Percentiles rank a stretch among this genome's conserved stretches.
phyloP scores from a whole-genome alignment of 116 monocot genomes.

The Posidonia oceanica region DNA sequence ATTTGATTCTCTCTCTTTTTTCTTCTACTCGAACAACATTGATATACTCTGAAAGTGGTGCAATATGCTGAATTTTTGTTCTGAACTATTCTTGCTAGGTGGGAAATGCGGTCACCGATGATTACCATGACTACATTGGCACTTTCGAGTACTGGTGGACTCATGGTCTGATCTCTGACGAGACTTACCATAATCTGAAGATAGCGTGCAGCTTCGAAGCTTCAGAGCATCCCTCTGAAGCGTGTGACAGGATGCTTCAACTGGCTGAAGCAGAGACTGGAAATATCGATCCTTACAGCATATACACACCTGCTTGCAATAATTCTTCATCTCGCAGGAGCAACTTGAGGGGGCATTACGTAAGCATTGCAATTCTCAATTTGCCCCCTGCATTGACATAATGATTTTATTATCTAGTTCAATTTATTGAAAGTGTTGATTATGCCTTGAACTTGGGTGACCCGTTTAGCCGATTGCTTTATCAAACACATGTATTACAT shows the following conservation, averaged over 20 bases:
- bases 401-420: too few relatives aligned
- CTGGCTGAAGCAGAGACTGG: constrained; percentile 42
- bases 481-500: too few relatives aligned
- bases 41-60: too few relatives aligned
- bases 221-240: constrained; percentile 46
- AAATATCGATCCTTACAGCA: constrained; percentile 86
- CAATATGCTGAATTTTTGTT: not conserved
- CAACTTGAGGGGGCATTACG: constrained; percentile 50
- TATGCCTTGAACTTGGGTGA: too few relatives aligned
- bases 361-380: constrained; percentile 23
- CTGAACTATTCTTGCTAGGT: constrained; percentile 31
- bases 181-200: constrained; percentile 32
- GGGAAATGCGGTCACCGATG: constrained; percentile 78
- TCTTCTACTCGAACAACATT: too few relatives aligned
- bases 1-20: not conserved
- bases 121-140: constrained; percentile 55
- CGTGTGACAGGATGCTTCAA: constrained; percentile 35
- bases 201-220: constrained; percentile 27
- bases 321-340: not conserved
- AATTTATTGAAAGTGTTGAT: too few relatives aligned
- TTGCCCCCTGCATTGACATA: not conserved
- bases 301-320: constrained; percentile 60
- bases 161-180: constrained; percentile 77
- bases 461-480: too few relatives aligned
- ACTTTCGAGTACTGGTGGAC: constrained; percentile 93